Conservation (phyloP, 441 rosid genomes). For the Adansonia gregorii region DNA sequence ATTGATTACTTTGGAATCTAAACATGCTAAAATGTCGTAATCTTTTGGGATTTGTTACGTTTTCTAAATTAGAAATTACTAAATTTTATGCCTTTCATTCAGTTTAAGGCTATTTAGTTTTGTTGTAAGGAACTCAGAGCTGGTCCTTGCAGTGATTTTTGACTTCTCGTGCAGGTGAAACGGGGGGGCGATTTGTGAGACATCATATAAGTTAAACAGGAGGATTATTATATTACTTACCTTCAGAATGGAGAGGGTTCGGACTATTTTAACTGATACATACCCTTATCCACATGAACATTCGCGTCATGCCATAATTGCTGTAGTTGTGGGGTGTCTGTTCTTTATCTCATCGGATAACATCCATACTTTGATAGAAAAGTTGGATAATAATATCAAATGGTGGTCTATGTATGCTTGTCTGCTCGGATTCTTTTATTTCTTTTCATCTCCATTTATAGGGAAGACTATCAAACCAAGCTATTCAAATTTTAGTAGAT, state of each 20-base stretch:
- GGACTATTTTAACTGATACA: constrained; percentile 80
- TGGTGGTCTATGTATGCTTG: constrained; percentile 99
- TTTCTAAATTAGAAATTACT: not conserved
- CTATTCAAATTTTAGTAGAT: constrained; percentile 93
- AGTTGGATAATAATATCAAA: constrained; percentile 78
- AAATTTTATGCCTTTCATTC: not conserved
- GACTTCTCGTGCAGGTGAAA: not conserved
- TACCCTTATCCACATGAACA: constrained; percentile 99
- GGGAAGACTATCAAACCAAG: constrained; percentile 93
- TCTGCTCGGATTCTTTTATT: constrained; percentile 93
- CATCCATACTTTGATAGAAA: constrained; percentile 89
- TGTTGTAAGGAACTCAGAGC: constrained; percentile 39
- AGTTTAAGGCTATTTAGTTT: constrained; percentile 26
- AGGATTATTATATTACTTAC: constrained; percentile 57
- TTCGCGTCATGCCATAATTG: constrained; percentile 96
- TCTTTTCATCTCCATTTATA: constrained; percentile 93
- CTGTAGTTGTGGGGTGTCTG: constrained; percentile 87
- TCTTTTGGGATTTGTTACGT: not conserved
- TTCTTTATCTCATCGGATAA: constrained; percentile 96
- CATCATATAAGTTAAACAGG: constrained; percentile 23
- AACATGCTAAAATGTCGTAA: not conserved
- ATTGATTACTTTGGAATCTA: not conserved
- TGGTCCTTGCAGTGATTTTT: constrained; percentile 33
- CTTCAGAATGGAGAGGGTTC: constrained; percentile 85
- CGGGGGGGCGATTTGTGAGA: constrained; percentile 31